Evolutionary conservation across 306 rosid genomes (phyloP), one percentile per base, ranked within the genome.

Genomic region (Mucuna pruriens): DNA sequence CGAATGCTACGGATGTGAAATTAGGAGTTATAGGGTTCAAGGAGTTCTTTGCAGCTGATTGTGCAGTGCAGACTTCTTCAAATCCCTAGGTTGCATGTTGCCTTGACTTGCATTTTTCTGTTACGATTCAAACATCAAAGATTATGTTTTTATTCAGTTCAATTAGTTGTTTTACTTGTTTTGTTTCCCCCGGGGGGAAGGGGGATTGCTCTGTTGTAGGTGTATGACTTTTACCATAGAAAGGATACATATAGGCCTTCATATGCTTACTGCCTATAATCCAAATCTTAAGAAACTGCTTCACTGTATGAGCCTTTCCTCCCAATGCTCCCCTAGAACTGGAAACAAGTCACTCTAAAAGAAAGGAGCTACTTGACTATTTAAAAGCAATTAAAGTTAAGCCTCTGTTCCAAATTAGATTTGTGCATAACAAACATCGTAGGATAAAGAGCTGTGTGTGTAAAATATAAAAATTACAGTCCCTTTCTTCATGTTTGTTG

Each of bases 41-140:
- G 69, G 11, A 44, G 55, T 38, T 71, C 25, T 71, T 44, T 45
- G 49, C 36, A 52, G 64, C 67, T 80, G 67, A 54, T 63, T 76
- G 26, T 62, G 62, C 33, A 13, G 12, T n/a, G 33, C 26, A 15
- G 44, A 16, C 29, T 49, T 52, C 49, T 61, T 70, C 26, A 45
- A 71, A 64, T 65, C 38, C 45, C 19, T 23, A 45, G 63, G 77
- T 61, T 80, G 82, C 46, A 11, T 84, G 61, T 80, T 69, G 38
- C 78, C 22, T 71, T 76, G 42, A 20, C 36, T 71, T 81, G 51
- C 38, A 73, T 54, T 71, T 76, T 33, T 4, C 57, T 19, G 5
- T 40, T 48, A 61, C 36, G 22, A 71, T 22, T 51, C 39, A 33
- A 77, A 64, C 11, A 20, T 69, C 46, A 40, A 76, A 44, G 48